Conservation (phyloP, 331 rosid species). For the Dryas integrifolia region DNA sequence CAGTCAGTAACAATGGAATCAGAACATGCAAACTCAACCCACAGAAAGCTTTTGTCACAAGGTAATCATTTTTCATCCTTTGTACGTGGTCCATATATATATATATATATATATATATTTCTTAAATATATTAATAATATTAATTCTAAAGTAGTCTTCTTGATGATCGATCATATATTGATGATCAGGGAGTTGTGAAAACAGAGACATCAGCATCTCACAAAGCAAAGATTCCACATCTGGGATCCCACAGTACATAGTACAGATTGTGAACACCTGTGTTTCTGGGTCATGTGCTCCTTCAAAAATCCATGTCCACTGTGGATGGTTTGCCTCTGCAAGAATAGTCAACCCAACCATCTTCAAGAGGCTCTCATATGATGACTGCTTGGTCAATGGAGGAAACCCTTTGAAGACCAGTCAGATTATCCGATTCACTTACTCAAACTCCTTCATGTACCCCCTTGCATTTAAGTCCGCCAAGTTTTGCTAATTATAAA, state of each 20-base stretch:
- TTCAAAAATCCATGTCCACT: constrained; percentile 51
- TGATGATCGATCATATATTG: background rate
- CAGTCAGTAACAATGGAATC: constrained; percentile 27
- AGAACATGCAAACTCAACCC: constrained; percentile 26
- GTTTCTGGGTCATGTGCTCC: constrained; percentile 49
- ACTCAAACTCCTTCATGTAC: constrained; percentile 61
- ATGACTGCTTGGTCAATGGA: constrained; percentile 66
- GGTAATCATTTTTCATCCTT: constrained; percentile 26
- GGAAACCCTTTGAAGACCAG: constrained; percentile 43
- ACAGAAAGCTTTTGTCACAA: constrained; percentile 33
- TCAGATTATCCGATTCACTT: constrained; percentile 53
- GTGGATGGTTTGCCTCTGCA: constrained; percentile 85
- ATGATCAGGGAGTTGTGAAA: constrained; percentile 46
- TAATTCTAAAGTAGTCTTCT: too few species aligned
- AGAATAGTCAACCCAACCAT: constrained; percentile 47
- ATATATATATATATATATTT: too few species aligned
- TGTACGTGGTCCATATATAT: too few species aligned
- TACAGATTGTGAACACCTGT: constrained; percentile 60
- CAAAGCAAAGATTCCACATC: constrained; percentile 46
- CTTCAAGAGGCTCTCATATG: constrained; percentile 59
- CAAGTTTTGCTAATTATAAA: constrained; percentile 38
- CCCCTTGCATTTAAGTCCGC: constrained; percentile 59
- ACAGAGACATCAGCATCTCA: constrained; percentile 57
- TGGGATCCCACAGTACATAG: constrained; percentile 66
- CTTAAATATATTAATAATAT: too few species aligned